Conservation (phyloP, 495 filamentous ascomycete genomes). For the Penicillium robsamsonii region DNA sequence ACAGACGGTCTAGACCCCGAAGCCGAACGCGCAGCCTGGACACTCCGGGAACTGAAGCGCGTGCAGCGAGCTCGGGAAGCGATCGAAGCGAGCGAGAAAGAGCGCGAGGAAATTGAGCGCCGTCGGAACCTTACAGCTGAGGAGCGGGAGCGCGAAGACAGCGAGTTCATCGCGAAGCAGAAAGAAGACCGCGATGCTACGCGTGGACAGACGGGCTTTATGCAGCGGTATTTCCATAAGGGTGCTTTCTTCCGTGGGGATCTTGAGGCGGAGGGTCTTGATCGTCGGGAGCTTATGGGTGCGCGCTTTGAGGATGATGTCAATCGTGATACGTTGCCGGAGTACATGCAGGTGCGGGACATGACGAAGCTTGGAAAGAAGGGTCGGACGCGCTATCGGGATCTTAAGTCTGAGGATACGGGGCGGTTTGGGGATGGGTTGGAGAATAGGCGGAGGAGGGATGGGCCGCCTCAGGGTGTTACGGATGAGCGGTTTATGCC, state of each 20-base stretch:
- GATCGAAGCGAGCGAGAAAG: slow-evolving; percentile 80
- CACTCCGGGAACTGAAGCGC: slow-evolving; percentile 83
- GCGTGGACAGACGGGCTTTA: slow-evolving; percentile 80
- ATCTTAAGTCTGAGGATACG: slow-evolving; percentile 90
- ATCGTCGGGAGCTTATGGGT: slow-evolving; percentile 77
- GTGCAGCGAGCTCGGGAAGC: slow-evolving; percentile 81
- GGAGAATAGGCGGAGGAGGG: slow-evolving; percentile 41
- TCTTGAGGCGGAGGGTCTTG: slow-evolving; percentile 66
- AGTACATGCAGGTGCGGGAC: slow-evolving; percentile 92
- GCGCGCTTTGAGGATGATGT: slow-evolving; percentile 76
- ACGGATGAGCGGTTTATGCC: slow-evolving; percentile 72
- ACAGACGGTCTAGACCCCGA: slow-evolving; percentile 83
- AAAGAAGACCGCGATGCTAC: slow-evolving; percentile 78
- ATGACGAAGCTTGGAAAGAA: slow-evolving; percentile 92
- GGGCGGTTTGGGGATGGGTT: slow-evolving; percentile 74
- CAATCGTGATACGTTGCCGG: slow-evolving; percentile 73
- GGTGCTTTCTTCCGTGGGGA: slow-evolving; percentile 93
- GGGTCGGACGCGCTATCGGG: slow-evolving; percentile 84
- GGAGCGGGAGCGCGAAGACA: slow-evolving; percentile 84
- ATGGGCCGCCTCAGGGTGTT: slow-evolving; percentile 44
- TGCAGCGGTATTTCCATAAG: slow-evolving; percentile 97
- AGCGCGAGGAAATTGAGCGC: slow-evolving; percentile 86
- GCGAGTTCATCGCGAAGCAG: slow-evolving; percentile 71
- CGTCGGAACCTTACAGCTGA: slow-evolving; percentile 82
- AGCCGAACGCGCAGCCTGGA: slow-evolving; percentile 90